phyloP scores from a whole-genome alignment of 345 rosid species.

The Arabis alpina region DNA sequence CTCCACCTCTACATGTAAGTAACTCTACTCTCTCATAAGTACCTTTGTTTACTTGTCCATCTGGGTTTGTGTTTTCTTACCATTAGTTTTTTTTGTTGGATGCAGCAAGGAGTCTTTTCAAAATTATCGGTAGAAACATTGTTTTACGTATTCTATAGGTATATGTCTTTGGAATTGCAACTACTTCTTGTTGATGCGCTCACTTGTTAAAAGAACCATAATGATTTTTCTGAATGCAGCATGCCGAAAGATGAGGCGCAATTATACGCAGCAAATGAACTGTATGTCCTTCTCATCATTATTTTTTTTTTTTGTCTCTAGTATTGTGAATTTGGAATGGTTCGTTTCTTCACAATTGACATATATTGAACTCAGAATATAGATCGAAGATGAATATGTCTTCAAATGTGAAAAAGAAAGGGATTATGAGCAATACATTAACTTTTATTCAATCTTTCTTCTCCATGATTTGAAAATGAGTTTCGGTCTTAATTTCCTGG shows the following conservation, averaged over 20 bases:
- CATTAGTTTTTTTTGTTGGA: constrained; percentile 35
- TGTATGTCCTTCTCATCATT: constrained; percentile 52
- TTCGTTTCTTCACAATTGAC: neutral
- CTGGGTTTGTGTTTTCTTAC: constrained; percentile 4
- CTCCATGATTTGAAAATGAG: constrained; percentile 11
- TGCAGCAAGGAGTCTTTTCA: constrained; percentile 81
- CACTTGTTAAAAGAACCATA: constrained; percentile 22
- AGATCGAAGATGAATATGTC: constrained; percentile 1
- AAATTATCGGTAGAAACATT: constrained; percentile 70
- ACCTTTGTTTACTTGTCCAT: constrained; percentile 5
- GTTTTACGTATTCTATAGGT: constrained; percentile 92
- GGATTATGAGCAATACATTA: constrained; percentile 11
- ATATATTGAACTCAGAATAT: constrained; percentile 7
- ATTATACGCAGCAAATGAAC: constrained; percentile 84
- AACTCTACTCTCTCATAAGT: constrained; percentile 16
- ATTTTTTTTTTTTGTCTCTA: neutral
- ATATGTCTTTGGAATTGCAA: constrained; percentile 25
- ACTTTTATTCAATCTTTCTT: constrained; percentile 19
- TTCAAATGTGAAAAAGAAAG: constrained; percentile 1
- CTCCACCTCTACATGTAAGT: constrained; percentile 73
- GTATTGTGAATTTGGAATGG: constrained; percentile 3
- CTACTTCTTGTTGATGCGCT: constrained; percentile 11
- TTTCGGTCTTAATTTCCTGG: neutral
- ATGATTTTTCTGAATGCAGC: constrained; percentile 52
- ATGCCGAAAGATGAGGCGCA: constrained; percentile 98